phyloP scores from a whole-genome alignment of 495 filamentous ascomycete species.

The Stereocaulon alpinum region DNA sequence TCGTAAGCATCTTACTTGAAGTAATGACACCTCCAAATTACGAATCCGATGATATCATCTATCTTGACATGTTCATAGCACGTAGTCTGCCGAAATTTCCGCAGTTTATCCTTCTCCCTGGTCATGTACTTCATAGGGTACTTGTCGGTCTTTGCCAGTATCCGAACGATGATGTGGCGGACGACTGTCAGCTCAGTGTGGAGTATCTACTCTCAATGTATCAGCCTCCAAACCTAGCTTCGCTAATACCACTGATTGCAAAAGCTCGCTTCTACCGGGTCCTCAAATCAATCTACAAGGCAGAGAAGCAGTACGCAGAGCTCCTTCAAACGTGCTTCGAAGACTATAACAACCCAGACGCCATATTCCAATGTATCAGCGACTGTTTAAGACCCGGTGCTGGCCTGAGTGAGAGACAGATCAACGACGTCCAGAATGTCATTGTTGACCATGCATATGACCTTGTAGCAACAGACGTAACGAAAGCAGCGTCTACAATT shows the following conservation, averaged over 20 bases:
- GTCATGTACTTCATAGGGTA: constrained; percentile 70
- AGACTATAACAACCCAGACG: constrained; percentile 62
- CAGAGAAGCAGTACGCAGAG: constrained; percentile 69
- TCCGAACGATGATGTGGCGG: constrained; percentile 68
- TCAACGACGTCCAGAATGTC: constrained; percentile 61
- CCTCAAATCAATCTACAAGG: constrained; percentile 75
- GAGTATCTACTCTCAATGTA: constrained; percentile 93
- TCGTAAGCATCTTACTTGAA: constrained; percentile 80
- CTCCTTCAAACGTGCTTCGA: constrained; percentile 77
- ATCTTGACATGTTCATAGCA: constrained; percentile 95
- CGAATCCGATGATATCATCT: constrained; percentile 72
- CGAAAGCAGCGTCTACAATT: constrained; percentile 58
- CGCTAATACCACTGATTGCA: constrained; percentile 64
- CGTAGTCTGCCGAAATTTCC: constrained; percentile 94
- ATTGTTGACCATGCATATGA: constrained; percentile 58
- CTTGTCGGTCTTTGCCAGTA: constrained; percentile 75
- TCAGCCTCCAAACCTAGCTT: constrained; percentile 70
- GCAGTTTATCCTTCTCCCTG: constrained; percentile 85
- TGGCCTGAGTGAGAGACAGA: constrained; percentile 62
- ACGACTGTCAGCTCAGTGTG: constrained; percentile 89
- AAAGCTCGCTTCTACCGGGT: constrained; percentile 87
- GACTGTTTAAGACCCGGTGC: constrained; percentile 66
- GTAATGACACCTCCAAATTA: constrained; percentile 71
- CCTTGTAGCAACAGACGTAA: constrained; percentile 59
- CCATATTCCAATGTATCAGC: constrained; percentile 68